Evolutionary conservation across 306 rosid species (phyloP).

Genomic region (Adenanthera pavonina): DNA sequence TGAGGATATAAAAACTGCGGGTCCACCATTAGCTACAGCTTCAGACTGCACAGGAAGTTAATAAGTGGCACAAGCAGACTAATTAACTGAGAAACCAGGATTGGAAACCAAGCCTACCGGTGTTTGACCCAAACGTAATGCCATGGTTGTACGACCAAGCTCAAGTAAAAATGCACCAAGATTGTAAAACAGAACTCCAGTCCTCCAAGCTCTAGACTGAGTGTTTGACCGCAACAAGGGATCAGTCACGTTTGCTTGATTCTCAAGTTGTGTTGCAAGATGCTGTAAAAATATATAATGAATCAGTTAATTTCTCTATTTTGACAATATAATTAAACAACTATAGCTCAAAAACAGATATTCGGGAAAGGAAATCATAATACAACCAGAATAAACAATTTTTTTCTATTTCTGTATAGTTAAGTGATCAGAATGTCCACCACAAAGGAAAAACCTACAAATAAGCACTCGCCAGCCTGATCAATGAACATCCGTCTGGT

Average conservation of each 20-base stretch:
- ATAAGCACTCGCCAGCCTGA: constrained; percentile 78
- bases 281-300: constrained; percentile 58
- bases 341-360: constrained; percentile 30
- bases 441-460: constrained; percentile 49
- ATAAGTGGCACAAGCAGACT: constrained; percentile 38
- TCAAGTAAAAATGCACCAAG: constrained; percentile 93
- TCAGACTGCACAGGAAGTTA: constrained; percentile 69
- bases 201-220: constrained; percentile 72
- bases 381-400: constrained; percentile 3
- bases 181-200: constrained; percentile 73
- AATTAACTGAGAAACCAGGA: constrained; percentile 37
- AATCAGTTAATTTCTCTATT: constrained; percentile 32
- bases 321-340: constrained; percentile 32
- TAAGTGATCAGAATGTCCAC: constrained; percentile 15
- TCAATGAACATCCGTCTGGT: constrained; percentile 68
- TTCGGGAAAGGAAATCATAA: constrained; percentile 19
- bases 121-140: constrained; percentile 85
- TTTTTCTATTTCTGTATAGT: constrained; percentile 23
- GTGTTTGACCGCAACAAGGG: constrained; percentile 57
- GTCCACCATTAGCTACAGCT: constrained; percentile 95
- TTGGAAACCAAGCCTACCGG: constrained; percentile 64
- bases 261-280: constrained; percentile 81
- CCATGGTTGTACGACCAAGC: constrained; percentile 96
- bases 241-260: constrained; percentile 77
- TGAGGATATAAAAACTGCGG: constrained; percentile 94